Evolutionary conservation across 1,139 yeast genomes (phyloP), one percentile per base, ranked within the genome.

Genomic region (Geotrichum citri-aurantii): DNA sequence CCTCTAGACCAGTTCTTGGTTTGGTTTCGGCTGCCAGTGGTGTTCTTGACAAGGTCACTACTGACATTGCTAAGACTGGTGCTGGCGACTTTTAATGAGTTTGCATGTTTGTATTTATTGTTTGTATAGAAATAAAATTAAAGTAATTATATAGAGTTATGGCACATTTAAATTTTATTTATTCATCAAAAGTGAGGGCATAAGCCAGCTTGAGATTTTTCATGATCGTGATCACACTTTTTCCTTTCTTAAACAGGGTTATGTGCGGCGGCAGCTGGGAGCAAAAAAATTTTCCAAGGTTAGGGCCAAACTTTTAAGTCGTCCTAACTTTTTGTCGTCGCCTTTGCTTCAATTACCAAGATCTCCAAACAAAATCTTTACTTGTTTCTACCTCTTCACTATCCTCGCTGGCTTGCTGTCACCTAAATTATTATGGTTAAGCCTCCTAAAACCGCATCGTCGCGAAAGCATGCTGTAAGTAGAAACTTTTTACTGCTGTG

Each of bases 1-100:
- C 99, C 59, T 91, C 98, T 44, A 83, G 90, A 74, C 99, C 99
- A 59, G 88, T 93, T 78, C 82, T 93, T 71, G 99, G 99, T 59
- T 82, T 93, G 68, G 91, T 93, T 62, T 97, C 98, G 57, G 97
- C 99, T 27, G 79, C 96, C 57, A 79, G 92, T 52, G 96, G 96
- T 60, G 81, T 83, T 59, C 79, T 91, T 68, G 90, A 87, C 62
- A 77, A 81, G 55, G 79, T 88, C 19, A 59, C 69, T 56, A 48
- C 53, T 12, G 51, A 53, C n/a, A 48, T 52, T 33, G n/a, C 46
- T 31, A 24, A 31, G n/a, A 46, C 47, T 33, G 58, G 56, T 27
- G 48, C 44, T 31, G 55, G 57, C 14, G 56, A 53, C 48, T 57
- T 57, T 27, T 57, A 53, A 49, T 21, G 27, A 23, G 40, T 31